A percentile compares a stretch with the other conserved stretches of the same genome.
These are phyloP conservation scores for Juglanconis sp. DNA, from an alignment of 2,329 filamentous ascomycete genomes.

Conservation along the genomic window DNA sequence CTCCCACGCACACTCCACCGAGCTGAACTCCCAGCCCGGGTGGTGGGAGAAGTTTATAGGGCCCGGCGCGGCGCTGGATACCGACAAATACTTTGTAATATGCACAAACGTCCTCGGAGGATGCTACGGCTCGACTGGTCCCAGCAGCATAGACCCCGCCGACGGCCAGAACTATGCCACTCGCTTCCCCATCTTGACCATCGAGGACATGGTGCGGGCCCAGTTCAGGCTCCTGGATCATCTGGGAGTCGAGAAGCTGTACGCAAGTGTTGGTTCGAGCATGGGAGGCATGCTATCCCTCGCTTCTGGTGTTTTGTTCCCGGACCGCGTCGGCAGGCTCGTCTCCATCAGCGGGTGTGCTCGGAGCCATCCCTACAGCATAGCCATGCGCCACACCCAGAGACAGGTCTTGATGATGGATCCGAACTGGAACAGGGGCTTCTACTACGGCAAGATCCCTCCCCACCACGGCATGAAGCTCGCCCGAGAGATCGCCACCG, in stretches of 20 bases:
- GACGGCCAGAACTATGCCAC: conserved; percentile 89
- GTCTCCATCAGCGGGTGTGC: conserved; percentile 92
- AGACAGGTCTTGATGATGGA: conserved; percentile 99
- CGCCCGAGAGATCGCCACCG: conserved; percentile 92
- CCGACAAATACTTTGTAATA: conserved; percentile 85
- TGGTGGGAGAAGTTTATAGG: conserved; percentile 99
- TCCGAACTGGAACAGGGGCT: conserved; percentile 91
- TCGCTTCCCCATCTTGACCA: conserved; percentile 88
- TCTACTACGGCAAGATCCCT: conserved; percentile 85
- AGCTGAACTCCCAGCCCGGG: conserved; percentile 77
- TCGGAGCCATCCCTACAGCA: conserved; percentile 92
- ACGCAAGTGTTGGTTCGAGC: conserved; percentile 90
- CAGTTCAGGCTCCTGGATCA: conserved; percentile 86
- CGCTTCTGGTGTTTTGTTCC: conserved; percentile 79
- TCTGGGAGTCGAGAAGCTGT: conserved; percentile 72
- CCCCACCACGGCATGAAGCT: conserved; percentile 98
- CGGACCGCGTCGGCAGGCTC: conserved; percentile 75
- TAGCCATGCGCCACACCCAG: conserved; percentile 97
- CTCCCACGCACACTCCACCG: conserved; percentile 93
- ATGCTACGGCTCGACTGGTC: conserved; percentile 93
- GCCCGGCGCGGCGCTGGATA: conserved; percentile 79
- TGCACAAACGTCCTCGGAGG: conserved; percentile 97
- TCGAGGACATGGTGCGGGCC: conserved; percentile 96
- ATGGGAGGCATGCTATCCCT: conserved; percentile 99
- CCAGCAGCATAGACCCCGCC: conserved; percentile 80